These are phyloP conservation scores for Talaromyces atroroseus DNA, from an alignment of 2,329 filamentous ascomycete species.

Conservation along the genomic window DNA sequence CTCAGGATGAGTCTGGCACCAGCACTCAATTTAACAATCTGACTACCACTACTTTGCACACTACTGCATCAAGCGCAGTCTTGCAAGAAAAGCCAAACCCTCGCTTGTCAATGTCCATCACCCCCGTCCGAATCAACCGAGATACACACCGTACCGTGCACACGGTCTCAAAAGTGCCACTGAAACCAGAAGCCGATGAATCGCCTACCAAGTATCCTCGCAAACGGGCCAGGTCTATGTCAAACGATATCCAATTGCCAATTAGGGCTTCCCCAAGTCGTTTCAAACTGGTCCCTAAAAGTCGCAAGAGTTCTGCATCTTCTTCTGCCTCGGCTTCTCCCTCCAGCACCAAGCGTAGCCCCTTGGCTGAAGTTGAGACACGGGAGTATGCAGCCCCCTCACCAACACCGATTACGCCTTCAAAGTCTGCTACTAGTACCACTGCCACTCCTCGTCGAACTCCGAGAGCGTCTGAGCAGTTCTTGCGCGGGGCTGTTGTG, in stretches of 20 bases:
- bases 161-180: conserved; percentile 70
- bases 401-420: neutral
- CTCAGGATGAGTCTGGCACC: conserved; percentile 7
- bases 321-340: conserved; percentile 17
- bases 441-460: conserved; percentile 25
- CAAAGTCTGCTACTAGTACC: conserved; percentile 12
- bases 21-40: conserved; percentile 9
- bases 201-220: conserved; percentile 43
- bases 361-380: neutral
- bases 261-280: conserved; percentile 28
- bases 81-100: neutral
- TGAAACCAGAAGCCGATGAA: conserved; percentile 58
- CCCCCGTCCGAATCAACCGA: conserved; percentile 48
- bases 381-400: neutral
- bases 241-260: conserved; percentile 37
- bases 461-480: conserved; percentile 21
- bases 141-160: conserved; percentile 55
- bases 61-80: neutral
- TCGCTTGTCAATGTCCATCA: conserved; percentile 41
- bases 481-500: conserved; percentile 68
- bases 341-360: conserved; percentile 16
- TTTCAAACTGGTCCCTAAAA: conserved; percentile 18
- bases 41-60: neutral
- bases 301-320: conserved; percentile 18
- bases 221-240: conserved; percentile 50